Conservation (phyloP, 257 asterid genomes). For the Cynanchum wilfordii region DNA sequence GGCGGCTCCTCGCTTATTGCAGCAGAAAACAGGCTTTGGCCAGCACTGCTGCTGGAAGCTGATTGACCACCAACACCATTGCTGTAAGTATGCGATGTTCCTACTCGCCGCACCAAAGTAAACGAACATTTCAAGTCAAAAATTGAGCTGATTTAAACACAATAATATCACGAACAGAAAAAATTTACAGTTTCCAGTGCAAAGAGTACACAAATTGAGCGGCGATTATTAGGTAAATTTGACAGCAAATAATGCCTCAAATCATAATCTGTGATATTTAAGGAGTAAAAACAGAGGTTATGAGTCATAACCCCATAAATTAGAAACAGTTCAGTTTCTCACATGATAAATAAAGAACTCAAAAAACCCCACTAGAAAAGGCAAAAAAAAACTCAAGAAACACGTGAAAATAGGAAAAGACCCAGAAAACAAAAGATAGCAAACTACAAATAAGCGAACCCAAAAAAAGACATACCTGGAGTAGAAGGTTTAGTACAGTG, state of each 20-base stretch:
- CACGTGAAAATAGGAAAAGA: constrained; percentile 14
- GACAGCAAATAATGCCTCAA: not conserved
- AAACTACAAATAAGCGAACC: not conserved
- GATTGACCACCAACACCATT: constrained; percentile 25
- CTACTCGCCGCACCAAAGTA: constrained; percentile 23
- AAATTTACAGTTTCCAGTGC: not conserved
- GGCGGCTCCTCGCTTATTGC: constrained; percentile 29
- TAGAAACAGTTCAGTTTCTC: not conserved
- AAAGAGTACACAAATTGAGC: constrained; percentile 2
- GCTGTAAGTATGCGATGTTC: constrained; percentile 42
- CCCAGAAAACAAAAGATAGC: constrained; percentile 14
- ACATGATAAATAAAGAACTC: not conserved
- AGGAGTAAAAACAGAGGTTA: not conserved
- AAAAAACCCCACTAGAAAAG: not conserved
- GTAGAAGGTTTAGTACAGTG: constrained; percentile 38
- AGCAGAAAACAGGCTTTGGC: constrained; percentile 33
- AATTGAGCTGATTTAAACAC: not conserved
- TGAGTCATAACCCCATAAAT: not conserved
- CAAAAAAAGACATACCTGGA: constrained; percentile 35
- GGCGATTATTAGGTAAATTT: not conserved
- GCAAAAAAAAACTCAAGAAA: constrained; percentile 1
- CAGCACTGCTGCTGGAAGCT: constrained; percentile 28
- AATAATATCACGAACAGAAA: not conserved
- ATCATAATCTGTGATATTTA: not conserved
- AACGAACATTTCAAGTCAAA: constrained; percentile 11